Evolutionary conservation across 140 eudicot genomes (phyloP).

Genomic region (Stevia rebaudiana): DNA sequence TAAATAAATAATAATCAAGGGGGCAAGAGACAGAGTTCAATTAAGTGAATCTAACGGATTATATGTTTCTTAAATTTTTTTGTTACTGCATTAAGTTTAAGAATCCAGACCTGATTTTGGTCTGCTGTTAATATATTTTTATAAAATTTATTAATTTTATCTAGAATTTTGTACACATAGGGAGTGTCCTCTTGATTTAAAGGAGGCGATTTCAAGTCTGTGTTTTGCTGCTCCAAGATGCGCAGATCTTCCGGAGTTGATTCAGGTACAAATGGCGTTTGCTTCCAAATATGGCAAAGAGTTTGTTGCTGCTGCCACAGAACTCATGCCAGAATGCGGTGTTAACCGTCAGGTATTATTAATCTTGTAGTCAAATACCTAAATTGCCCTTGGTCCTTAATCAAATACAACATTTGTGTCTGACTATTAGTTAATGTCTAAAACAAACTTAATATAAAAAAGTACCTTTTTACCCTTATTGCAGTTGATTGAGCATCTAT

Average conservation of each 20-base stretch:
- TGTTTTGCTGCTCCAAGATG: constrained; percentile 99
- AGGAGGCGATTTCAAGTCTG: constrained; percentile 87
- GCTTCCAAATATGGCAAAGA: constrained; percentile 88
- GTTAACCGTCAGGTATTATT: constrained; percentile 99
- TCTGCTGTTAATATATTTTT: not conserved
- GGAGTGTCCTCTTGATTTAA: constrained; percentile 93
- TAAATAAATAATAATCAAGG: not conserved
- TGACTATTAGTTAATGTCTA: not conserved
- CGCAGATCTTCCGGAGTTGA: constrained; percentile 83
- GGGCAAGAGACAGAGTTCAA: not conserved
- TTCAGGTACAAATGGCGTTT: constrained; percentile 77
- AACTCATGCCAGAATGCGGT: constrained; percentile 95
- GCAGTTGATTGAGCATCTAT: constrained; percentile 70
- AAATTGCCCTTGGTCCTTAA: not conserved
- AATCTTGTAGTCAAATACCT: not conserved
- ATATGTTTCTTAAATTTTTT: not conserved
- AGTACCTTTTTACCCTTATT: not conserved
- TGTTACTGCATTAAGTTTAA: not conserved
- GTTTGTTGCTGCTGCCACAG: constrained; percentile 82
- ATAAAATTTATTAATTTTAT: not conserved
- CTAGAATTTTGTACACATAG: constrained; percentile 28
- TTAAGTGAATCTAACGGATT: not conserved
- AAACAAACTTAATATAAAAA: not conserved
- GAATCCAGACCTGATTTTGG: not conserved
- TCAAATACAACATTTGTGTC: not conserved